phyloP scores from a whole-genome alignment of 2,329 filamentous ascomycete genomes.

The Tolypocladium cylindrosporum region DNA sequence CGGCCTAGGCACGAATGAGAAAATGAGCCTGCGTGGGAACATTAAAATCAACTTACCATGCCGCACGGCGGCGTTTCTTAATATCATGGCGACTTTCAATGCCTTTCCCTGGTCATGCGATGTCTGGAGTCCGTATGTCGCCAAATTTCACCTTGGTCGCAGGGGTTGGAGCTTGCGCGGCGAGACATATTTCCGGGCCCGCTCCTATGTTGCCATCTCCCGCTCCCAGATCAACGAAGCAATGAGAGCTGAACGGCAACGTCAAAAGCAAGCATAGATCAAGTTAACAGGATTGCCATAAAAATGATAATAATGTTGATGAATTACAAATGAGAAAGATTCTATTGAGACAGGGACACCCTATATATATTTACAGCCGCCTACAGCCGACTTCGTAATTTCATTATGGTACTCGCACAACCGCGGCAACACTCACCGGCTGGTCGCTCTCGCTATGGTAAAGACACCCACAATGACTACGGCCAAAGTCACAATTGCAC shows the following conservation, averaged over 20 bases:
- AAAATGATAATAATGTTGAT: not conserved
- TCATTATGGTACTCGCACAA: constrained; percentile 18
- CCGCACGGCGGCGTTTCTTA: constrained; percentile 43
- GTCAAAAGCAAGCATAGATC: no score
- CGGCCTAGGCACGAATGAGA: constrained; percentile 31
- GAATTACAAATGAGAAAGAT: constrained; percentile 9
- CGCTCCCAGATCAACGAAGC: not conserved
- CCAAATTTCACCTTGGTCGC: constrained; percentile 10
- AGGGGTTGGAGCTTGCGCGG: constrained; percentile 2
- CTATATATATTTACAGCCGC: constrained; percentile 22
- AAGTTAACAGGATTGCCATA: not conserved
- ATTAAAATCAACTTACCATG: constrained; percentile 34
- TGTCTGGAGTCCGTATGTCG: not conserved
- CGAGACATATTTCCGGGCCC: constrained; percentile 11
- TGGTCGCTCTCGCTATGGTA: constrained; percentile 63
- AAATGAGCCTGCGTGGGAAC: constrained; percentile 2
- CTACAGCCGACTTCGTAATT: constrained; percentile 20
- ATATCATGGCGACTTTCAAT: constrained; percentile 36
- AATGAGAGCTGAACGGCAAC: no score
- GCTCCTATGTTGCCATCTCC: not conserved
- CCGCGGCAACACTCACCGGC: constrained; percentile 29
- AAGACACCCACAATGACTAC: constrained; percentile 93
- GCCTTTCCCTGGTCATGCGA: constrained; percentile 6
- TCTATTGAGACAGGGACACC: constrained; percentile 13
- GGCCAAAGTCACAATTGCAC: constrained; percentile 89